Percentiles rank a stretch among this genome's conserved stretches.
phyloP scores from a whole-genome alignment of 2,329 filamentous ascomycete genomes.

The Colletotrichum australisinense region DNA sequence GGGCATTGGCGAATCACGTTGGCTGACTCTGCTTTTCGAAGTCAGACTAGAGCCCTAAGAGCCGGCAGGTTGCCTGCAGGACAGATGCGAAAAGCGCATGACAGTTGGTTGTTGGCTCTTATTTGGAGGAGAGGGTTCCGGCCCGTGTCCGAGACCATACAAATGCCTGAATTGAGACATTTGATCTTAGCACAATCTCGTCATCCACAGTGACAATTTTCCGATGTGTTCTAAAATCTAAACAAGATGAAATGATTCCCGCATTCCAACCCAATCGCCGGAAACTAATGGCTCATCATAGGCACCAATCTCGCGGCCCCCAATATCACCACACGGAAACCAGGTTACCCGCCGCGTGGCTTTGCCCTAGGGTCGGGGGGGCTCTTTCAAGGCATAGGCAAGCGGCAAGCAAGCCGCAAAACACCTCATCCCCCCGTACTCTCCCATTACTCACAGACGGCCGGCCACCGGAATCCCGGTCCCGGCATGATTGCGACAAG shows the following conservation, averaged over 20 bases:
- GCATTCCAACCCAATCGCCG: not conserved
- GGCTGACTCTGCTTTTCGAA: not conserved
- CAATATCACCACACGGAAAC: not conserved
- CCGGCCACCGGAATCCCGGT: conserved; percentile 16
- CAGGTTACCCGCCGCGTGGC: not conserved
- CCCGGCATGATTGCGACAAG: conserved; percentile 11
- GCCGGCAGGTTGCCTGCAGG: not conserved
- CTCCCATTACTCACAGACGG: conserved; percentile 1
- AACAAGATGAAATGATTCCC: not conserved
- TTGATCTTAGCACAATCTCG: not conserved
- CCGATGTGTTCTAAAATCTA: not conserved
- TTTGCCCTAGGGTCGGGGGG: not conserved
- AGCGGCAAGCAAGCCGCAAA: too few species aligned
- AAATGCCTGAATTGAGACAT: not conserved
- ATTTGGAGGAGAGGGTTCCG: not conserved
- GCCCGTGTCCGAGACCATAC: not conserved
- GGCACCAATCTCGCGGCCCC: not conserved
- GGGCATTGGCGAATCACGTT: not conserved
- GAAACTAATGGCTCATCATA: not conserved
- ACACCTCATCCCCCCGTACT: not conserved
- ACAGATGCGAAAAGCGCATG: not conserved
- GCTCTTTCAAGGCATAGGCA: too few species aligned
- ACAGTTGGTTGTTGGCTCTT: not conserved
- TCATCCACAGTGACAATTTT: not conserved
- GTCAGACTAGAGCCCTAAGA: not conserved